phyloP scores from a whole-genome alignment of 2,329 filamentous ascomycete genomes.

The Aaosphaeria arxii region DNA sequence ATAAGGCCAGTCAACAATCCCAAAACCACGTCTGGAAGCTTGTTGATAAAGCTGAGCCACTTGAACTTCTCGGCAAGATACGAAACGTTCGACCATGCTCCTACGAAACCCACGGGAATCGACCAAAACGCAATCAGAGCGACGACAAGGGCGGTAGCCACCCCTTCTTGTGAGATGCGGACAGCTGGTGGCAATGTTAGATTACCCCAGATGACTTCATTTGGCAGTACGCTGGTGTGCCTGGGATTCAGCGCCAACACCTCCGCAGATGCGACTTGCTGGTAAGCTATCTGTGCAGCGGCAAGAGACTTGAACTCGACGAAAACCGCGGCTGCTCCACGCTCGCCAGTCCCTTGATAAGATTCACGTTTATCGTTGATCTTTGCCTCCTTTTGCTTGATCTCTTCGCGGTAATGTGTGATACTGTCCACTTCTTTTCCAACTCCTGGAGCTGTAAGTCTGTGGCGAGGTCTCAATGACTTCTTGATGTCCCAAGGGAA shows the following conservation, averaged over 20 bases:
- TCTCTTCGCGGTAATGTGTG: constrained; percentile 77
- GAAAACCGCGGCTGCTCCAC: constrained; percentile 75
- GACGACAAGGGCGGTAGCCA: constrained; percentile 68
- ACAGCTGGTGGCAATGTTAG: constrained; percentile 79
- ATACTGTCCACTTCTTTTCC: constrained; percentile 94
- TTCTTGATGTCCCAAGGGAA: constrained; percentile 58
- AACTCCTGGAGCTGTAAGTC: constrained; percentile 54
- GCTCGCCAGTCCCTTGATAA: constrained; percentile 55
- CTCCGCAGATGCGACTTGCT: constrained; percentile 46
- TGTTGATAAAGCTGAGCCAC: constrained; percentile 71
- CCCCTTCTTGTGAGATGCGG: constrained; percentile 73
- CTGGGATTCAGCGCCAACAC: constrained; percentile 77
- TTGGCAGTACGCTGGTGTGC: constrained; percentile 77
- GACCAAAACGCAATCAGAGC: constrained; percentile 86
- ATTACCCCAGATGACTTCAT: constrained; percentile 84
- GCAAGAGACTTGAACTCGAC: constrained; percentile 83
- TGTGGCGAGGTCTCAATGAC: constrained; percentile 49
- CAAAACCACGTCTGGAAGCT: constrained; percentile 68
- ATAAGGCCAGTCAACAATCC: constrained; percentile 84
- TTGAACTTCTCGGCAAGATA: constrained; percentile 61
- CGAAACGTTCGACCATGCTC: constrained; percentile 79
- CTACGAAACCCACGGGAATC: constrained; percentile 74
- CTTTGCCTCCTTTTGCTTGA: constrained; percentile 70
- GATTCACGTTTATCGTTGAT: constrained; percentile 66
- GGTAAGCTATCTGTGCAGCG: constrained; percentile 81